Conservation (phyloP, 805 yeast genomes). For the Kodamaea leandrae region DNA sequence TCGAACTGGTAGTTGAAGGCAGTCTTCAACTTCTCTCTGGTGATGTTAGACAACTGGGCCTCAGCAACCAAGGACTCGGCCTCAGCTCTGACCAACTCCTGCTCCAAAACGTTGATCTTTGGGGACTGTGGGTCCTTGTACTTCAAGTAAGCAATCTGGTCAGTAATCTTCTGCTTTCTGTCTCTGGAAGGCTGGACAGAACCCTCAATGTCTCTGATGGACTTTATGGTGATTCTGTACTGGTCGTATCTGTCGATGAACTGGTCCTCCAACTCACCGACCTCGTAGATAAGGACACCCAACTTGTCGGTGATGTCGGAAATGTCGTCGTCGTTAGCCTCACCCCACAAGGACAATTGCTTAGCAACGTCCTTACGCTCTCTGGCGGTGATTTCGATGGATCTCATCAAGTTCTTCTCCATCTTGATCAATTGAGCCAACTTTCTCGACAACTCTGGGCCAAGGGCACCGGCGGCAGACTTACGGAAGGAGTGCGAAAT, state of each 20-base stretch:
- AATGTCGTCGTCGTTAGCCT: constrained; percentile 94
- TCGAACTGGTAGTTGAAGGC: constrained; percentile 97
- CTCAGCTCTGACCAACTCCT: constrained; percentile 98
- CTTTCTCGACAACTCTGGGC: constrained; percentile 93
- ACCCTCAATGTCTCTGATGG: constrained; percentile 94
- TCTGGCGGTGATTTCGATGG: constrained; percentile 86
- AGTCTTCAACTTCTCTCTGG: constrained; percentile 96
- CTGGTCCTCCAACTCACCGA: constrained; percentile 97
- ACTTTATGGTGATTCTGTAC: constrained; percentile 92
- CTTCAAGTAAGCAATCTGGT: constrained; percentile 95
- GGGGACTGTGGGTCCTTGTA: constrained; percentile 98
- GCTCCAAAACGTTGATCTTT: constrained; percentile 92
- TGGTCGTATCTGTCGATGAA: constrained; percentile 98
- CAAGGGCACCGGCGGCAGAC: constrained; percentile 84
- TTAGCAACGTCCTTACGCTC: constrained; percentile 96
- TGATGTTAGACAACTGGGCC: constrained; percentile 96
- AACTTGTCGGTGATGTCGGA: constrained; percentile 95
- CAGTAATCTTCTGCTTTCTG: constrained; percentile 95
- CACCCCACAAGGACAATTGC: constrained; percentile 97
- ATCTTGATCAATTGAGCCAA: constrained; percentile 88
- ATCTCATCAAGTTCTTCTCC: constrained; percentile 94
- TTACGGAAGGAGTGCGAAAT: constrained; percentile 71
- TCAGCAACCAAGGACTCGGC: constrained; percentile 99
- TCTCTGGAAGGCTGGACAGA: constrained; percentile 98
- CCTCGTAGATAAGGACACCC: constrained; percentile 92